Evolutionary conservation across 2,329 filamentous ascomycete genomes (phyloP).

Genomic region (Ophiobolus disseminans): DNA sequence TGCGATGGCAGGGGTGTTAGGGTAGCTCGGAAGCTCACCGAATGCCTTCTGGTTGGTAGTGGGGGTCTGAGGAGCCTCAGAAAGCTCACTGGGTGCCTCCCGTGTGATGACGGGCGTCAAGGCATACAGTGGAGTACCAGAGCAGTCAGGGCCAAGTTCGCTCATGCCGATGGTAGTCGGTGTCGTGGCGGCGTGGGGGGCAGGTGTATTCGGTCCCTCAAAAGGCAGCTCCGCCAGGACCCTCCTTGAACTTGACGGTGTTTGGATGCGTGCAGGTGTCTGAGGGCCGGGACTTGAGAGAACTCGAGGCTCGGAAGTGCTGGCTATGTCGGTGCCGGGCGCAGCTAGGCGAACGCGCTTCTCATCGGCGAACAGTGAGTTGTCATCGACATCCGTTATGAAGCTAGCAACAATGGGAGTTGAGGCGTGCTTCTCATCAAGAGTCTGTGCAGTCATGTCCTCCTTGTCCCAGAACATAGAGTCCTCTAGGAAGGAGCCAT

Average conservation of each 20-base stretch:
- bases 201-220: constrained; percentile 21
- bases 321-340: too few species aligned
- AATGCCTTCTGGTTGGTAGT: constrained; percentile 26
- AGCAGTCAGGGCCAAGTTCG: constrained; percentile 2
- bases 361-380: too few species aligned
- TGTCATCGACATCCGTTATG: too few species aligned
- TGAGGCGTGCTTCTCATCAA: too few species aligned
- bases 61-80: constrained; percentile 32
- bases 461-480: constrained; percentile 8
- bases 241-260: constrained; percentile 23
- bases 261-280: constrained; percentile 22
- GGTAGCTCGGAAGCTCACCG: constrained; percentile 31
- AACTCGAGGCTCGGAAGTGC: too few species aligned
- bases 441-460: constrained; percentile 16
- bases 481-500: too few species aligned
- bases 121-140: constrained; percentile 7
- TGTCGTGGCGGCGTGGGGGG: constrained; percentile 4
- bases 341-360: too few species aligned
- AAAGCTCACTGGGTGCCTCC: constrained; percentile 30
- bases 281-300: too few species aligned
- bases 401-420: constrained; percentile 1
- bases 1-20: constrained; percentile 29
- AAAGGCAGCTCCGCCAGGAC: constrained; percentile 25
- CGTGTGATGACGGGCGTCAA: constrained; percentile 16
- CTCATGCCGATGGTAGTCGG: constrained; percentile 11